Evolutionary conservation across 1,284 basidiomycete genomes (phyloP).

Genomic region (Ceratobasidium sp.): DNA sequence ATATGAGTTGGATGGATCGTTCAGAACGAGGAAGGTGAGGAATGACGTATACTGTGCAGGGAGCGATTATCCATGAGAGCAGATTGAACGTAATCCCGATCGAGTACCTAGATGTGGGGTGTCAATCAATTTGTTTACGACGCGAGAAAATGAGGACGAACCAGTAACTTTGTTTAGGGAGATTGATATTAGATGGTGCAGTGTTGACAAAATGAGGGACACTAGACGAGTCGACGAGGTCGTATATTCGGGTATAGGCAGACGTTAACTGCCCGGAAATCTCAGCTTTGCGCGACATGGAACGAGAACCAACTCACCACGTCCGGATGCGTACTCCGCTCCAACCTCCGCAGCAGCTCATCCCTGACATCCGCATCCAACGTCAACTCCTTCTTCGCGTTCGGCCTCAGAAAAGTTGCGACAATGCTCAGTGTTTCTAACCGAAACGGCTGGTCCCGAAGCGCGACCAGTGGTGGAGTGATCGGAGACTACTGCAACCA

Average conservation of each 20-base stretch:
- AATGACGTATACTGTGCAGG: constrained; percentile 54
- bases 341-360: constrained; percentile 55
- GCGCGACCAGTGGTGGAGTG: constrained; percentile 24
- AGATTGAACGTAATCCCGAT: constrained; percentile 48
- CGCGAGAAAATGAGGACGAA: constrained; percentile 52
- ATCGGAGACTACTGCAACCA: constrained; percentile 27
- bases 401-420: constrained; percentile 59
- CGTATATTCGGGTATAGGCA: constrained; percentile 58
- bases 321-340: constrained; percentile 59
- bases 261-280: constrained; percentile 56
- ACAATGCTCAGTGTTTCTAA: constrained; percentile 57
- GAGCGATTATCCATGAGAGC: constrained; percentile 54
- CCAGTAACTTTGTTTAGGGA: constrained; percentile 60
- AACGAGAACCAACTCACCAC: too few relatives aligned
- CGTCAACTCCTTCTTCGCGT: constrained; percentile 57
- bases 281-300: too few relatives aligned
- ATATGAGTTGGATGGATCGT: constrained; percentile 57
- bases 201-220: constrained; percentile 56
- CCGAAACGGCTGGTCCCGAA: constrained; percentile 54
- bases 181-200: constrained; percentile 58
- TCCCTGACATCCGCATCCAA: constrained; percentile 59
- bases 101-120: constrained; percentile 20
- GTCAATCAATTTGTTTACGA: constrained; percentile 5
- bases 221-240: constrained; percentile 54
- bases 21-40: constrained; percentile 52